Base-by-base conservation (phyloP, 2,329 filamentous ascomycete genomes). In the Celoporthe dispersa region DNA sequence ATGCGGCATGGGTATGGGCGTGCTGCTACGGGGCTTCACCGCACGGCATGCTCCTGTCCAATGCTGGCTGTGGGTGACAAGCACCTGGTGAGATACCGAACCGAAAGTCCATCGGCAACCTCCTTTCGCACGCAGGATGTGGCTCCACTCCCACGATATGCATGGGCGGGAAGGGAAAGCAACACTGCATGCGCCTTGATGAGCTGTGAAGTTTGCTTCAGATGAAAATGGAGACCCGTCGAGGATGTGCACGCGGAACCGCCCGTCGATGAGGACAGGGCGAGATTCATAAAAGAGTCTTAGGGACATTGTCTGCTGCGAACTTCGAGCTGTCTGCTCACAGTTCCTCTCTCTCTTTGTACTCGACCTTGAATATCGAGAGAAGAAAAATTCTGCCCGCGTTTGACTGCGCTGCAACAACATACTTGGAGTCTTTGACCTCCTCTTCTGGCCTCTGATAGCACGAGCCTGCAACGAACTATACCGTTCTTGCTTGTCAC, bases 201-300 rank as follows among this genome's bases (percentile, higher is more conserved):
- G 53, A 16, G 53, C n/a, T 66, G 53, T n/a, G 51, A 66, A 66
- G 64, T 66, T 62, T 62, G 66, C 57, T 68, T 31, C 53, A 31
- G 28, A 31, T 31, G 28, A 57, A 57, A 55, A 31, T 16, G 14
- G 14, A n/a, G 14, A n/a, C n/a, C 39, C 25, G 33, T 31, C 25
- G 33, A 25, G 11, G 28, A 12, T 1, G 19, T 44, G n/a, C 19
- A 31, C 53, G 39, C 48, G 51, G 64, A n/a, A 11, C 19, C 14
- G 35, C 51, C 41, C 51, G 51, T 59, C 16, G 14, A 16, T 25
- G 48, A 37, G 22, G 53, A 28, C 2, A 25, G 33, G 33, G 22
- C 55, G 37, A 59, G 2, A 66, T 16, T 39, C 63, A 63, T 60
- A 68, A 60, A 67, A 68, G 59, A 14, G 44, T 28, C 28, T 1